Evolutionary conservation across 1,284 basidiomycete genomes (phyloP), one percentile per base, ranked within the genome.

Genomic region (Rhodotorula mucilaginosa): DNA sequence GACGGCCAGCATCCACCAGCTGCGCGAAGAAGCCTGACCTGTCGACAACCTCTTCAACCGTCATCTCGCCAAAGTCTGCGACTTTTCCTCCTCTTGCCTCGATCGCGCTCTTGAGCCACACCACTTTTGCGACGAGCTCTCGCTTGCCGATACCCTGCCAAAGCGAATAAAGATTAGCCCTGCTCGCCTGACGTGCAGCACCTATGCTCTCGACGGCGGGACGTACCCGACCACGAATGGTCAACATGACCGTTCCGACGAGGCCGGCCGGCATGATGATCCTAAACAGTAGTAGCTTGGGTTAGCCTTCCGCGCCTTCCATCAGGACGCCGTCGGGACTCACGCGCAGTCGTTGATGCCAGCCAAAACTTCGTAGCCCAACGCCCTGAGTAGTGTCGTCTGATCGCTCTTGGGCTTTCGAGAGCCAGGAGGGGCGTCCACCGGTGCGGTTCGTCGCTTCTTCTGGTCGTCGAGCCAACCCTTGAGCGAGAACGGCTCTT

Each of bases 251-350:
- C 6, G 81, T 78, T 2, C 81, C 81, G 49, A 82, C 79, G 13
- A 82, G 75, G 2, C 80, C 80, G 0, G 81, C 79, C 18, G 81
- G 81, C 81, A 82, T 81, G 65, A 82, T 78, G 31, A 82, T 79
- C 1, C 65, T 67, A 52, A 16, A 26, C 15, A 12, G 3, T 1
- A 12, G 3, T 1, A 3, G 0, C n/a, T 4, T 3, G 23, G 6
- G 34, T 59, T 8, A 65, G 57, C 10, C 5, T 44, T 44, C 6
- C 6, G 6, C 34, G 34, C 8, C 3, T 34, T 34, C 34, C 34
- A 34, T 34, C 6, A 34, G 6, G 6, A 34, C 34, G 12, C 31
- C 2, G 7, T 16, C 2, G 21, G 2, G 1, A 18, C 21, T 8
- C 51, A 67, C n/a, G 80, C 75, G 10, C 77, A 76, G 18, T 77